Conservation (phyloP, 2,329 filamentous ascomycete species). For the Aureobasidium pullulans region DNA sequence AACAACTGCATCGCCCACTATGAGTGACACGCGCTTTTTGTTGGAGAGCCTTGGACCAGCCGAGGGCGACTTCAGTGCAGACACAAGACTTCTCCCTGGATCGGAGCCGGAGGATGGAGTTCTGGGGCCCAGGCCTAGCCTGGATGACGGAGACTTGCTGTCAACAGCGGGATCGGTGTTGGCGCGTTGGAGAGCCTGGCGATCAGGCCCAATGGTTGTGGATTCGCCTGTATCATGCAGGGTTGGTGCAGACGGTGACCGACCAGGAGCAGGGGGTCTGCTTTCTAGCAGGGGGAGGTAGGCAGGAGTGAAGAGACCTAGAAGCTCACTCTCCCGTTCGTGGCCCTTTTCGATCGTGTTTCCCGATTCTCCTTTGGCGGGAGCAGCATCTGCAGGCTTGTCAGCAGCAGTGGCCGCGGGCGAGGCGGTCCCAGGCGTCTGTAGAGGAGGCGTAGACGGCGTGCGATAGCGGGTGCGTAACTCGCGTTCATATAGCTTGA, state of each 20-base stretch:
- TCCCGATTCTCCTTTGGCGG: not conserved
- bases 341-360: constrained; percentile 1
- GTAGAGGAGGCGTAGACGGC: not conserved
- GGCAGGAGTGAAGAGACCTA: constrained; percentile 30
- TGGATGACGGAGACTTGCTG: not conserved
- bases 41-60: constrained; percentile 18
- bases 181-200: constrained; percentile 18
- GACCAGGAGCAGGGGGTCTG: constrained; percentile 17
- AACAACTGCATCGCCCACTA: constrained; percentile 29
- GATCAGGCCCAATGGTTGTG: not conserved
- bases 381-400: not conserved
- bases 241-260: constrained; percentile 23
- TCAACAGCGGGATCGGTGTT: constrained; percentile 23
- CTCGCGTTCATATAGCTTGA: constrained; percentile 29
- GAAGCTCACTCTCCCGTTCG: constrained; percentile 26
- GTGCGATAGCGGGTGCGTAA: constrained; percentile 18
- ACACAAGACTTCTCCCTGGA: constrained; percentile 27
- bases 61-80: constrained; percentile 27
- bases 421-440: not conserved
- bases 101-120: constrained; percentile 31
- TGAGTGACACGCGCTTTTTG: constrained; percentile 29
- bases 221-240: not conserved
- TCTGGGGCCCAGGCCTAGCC: constrained; percentile 22
- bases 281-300: constrained; percentile 28
- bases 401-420: not conserved